These are phyloP conservation scores for Colletotrichum liaoningense DNA, from an alignment of 2,329 filamentous ascomycete genomes.

Conservation along the genomic window DNA sequence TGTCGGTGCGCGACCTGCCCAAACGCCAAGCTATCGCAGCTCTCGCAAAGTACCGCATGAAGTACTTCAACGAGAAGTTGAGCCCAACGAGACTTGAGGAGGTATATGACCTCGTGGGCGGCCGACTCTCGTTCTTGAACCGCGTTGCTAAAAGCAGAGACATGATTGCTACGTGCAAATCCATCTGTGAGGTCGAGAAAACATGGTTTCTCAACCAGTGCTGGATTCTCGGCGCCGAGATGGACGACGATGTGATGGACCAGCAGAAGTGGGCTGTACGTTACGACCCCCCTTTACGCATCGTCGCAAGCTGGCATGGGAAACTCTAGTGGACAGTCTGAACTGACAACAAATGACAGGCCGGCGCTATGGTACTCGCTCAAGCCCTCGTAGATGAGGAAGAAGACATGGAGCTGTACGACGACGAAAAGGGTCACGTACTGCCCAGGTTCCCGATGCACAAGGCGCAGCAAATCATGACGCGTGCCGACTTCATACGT, in stretches of 20 bases:
- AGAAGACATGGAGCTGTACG: constrained; percentile 57
- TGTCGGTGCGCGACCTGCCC: constrained; percentile 84
- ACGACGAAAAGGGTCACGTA: constrained; percentile 31
- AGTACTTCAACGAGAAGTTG: constrained; percentile 76
- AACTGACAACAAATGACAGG: constrained; percentile 55
- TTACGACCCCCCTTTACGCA: constrained; percentile 38
- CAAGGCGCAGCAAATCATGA: constrained; percentile 92
- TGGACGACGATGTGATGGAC: constrained; percentile 98
- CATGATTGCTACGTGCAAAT: constrained; percentile 84
- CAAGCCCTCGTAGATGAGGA: constrained; percentile 90
- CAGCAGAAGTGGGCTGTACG: constrained; percentile 94
- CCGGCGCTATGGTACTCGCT: constrained; percentile 93
- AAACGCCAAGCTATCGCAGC: constrained; percentile 83
- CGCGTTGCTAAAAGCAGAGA: constrained; percentile 87
- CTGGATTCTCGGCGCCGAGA: constrained; percentile 77
- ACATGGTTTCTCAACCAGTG: constrained; percentile 83
- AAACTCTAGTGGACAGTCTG: neutral
- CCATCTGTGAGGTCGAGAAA: constrained; percentile 75
- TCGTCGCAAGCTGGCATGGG: neutral
- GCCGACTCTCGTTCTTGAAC: constrained; percentile 87
- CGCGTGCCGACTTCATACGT: constrained; percentile 92
- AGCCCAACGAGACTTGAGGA: constrained; percentile 71
- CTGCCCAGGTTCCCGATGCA: constrained; percentile 69
- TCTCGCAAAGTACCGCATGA: constrained; percentile 81
- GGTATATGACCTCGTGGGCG: constrained; percentile 89